A percentile compares a stretch with the other conserved stretches of the same genome.
Evolutionary conservation across 192 early-diverging fungal species (phyloP).

Genomic region (Kickxella alabastrina): DNA sequence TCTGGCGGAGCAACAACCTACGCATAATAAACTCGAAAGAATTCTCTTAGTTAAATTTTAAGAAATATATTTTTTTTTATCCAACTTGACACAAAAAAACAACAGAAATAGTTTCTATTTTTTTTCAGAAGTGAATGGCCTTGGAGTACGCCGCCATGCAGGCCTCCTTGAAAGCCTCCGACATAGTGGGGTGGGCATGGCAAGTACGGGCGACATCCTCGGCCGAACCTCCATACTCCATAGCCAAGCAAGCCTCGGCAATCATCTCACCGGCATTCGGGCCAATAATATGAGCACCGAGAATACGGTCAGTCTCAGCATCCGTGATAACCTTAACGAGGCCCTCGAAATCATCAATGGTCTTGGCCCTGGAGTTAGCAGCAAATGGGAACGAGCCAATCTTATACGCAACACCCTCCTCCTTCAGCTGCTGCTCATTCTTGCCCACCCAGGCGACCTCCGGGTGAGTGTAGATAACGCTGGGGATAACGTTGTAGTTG

Average conservation of each 20-base stretch:
- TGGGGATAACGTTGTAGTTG: constrained; percentile 97
- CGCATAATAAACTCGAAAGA: no score
- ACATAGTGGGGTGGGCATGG: constrained; percentile 95
- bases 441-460: constrained; percentile 99
- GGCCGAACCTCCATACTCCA: constrained; percentile 97
- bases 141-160: constrained; percentile 86
- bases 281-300: constrained; percentile 98
- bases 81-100: background rate
- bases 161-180: constrained; percentile 98
- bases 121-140: constrained; percentile 74
- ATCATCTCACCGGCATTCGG: constrained; percentile 99
- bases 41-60: no score
- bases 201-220: constrained; percentile 98
- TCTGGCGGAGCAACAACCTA: constrained; percentile 49
- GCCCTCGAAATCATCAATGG: constrained; percentile 91
- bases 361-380: constrained; percentile 97
- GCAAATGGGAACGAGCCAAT: constrained; percentile 91
- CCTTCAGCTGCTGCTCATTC: constrained; percentile 92
- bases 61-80: background rate
- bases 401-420: constrained; percentile 80
- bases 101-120: background rate
- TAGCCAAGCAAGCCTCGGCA: constrained; percentile 92
- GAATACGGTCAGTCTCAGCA: constrained; percentile 89
- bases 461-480: constrained; percentile 97
- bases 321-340: constrained; percentile 96